Evolutionary conservation across 257 asterid genomes (phyloP).

Genomic region (Osmanthus fragrans): DNA sequence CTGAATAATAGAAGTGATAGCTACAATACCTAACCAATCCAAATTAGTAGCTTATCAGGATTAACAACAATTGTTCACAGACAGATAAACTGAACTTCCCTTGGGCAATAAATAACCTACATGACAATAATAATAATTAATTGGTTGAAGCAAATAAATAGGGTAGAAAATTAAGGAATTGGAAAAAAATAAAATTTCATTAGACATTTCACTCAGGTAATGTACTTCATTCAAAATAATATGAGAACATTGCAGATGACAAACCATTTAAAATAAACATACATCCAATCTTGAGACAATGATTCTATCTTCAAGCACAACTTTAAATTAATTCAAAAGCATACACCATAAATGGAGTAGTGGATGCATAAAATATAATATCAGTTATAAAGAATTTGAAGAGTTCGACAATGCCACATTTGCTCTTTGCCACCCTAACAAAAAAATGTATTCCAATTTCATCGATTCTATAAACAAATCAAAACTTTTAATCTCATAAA

Average conservation of each 20-base stretch:
- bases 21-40: slow-evolving; percentile 90
- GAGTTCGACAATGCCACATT: slow-evolving; percentile 66
- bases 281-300: background rate
- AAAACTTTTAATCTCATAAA: background rate
- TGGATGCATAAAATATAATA: background rate
- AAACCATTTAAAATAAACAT: too few species aligned
- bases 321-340: too few species aligned
- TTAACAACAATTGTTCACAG: slow-evolving; percentile 93
- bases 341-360: too few species aligned
- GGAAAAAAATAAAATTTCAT: slow-evolving; percentile 27
- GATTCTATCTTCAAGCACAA: background rate
- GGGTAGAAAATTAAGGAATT: slow-evolving; percentile 20
- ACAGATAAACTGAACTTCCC: slow-evolving; percentile 90
- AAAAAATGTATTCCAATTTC: background rate
- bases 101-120: slow-evolving; percentile 95
- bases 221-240: slow-evolving; percentile 98
- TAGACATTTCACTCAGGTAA: slow-evolving; percentile 91
- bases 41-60: slow-evolving; percentile 95
- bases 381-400: slow-evolving; percentile 51
- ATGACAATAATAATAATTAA: slow-evolving; percentile 27
- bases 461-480: background rate
- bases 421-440: slow-evolving; percentile 84
- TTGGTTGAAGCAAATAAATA: slow-evolving; percentile 20
- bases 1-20: slow-evolving; percentile 24
- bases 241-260: slow-evolving; percentile 32